A percentile compares a stretch with the other conserved stretches of the same genome.
Evolutionary conservation across 495 filamentous ascomycete species (phyloP).

Genomic region (Aspergillus bertholletiae): DNA sequence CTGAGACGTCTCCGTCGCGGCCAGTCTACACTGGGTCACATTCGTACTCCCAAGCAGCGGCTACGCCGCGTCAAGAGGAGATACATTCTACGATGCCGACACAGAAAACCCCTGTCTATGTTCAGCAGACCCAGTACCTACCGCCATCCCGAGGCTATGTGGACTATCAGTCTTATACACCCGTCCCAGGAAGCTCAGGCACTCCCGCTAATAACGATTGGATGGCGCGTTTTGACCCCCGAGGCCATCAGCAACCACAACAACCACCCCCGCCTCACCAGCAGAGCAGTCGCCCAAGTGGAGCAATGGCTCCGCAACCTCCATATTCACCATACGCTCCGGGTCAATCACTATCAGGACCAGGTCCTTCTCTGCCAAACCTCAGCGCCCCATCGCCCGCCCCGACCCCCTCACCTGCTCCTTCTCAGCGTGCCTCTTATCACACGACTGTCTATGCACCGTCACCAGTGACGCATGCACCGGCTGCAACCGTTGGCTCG

Average conservation of each 20-base stretch:
- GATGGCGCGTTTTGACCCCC: constrained; percentile 45
- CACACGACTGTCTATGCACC: constrained; percentile 28
- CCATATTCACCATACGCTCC: constrained; percentile 30
- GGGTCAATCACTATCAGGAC: constrained; percentile 22
- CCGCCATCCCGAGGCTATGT: constrained; percentile 30
- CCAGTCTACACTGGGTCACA: constrained; percentile 19
- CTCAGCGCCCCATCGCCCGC: constrained; percentile 35
- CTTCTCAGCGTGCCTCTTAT: constrained; percentile 34
- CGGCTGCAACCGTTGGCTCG: constrained; percentile 19
- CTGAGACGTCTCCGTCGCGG: constrained; percentile 24
- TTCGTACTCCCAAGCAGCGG: constrained; percentile 11
- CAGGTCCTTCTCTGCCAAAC: constrained; percentile 22
- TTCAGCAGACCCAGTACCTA: constrained; percentile 28
- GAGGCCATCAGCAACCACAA: constrained; percentile 32
- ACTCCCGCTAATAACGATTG: constrained; percentile 39
- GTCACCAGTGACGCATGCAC: constrained; percentile 25
- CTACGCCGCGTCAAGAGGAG: constrained; percentile 27
- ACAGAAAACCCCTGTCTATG: constrained; percentile 23
- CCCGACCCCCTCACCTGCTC: constrained; percentile 37
- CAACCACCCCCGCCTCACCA: constrained; percentile 18
- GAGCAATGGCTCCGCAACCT: constrained; percentile 24
- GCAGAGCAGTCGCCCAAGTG: constrained; percentile 20
- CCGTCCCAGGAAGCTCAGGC: constrained; percentile 21
- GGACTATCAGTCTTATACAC: constrained; percentile 34
- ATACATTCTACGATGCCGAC: constrained; percentile 7